phyloP scores from a whole-genome alignment of 306 rosid species.

The Lathyrus tuberosus region DNA sequence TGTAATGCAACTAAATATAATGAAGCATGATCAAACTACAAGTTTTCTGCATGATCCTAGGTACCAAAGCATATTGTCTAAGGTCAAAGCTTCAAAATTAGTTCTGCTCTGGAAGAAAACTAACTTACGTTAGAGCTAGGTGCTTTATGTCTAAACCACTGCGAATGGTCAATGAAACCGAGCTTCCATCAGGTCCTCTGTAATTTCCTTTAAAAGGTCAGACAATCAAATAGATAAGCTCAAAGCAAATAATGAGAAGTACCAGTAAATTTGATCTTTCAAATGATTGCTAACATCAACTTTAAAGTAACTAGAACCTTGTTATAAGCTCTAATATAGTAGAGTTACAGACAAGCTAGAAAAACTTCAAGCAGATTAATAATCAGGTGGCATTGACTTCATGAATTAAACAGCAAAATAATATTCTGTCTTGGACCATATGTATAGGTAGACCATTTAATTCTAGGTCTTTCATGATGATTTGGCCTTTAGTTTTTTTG shows the following conservation, averaged over 20 bases:
- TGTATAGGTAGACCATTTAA: neutral
- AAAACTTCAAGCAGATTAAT: constrained; percentile 24
- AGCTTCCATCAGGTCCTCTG: constrained; percentile 95
- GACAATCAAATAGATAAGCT: constrained; percentile 39
- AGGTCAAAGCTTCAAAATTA: constrained; percentile 21
- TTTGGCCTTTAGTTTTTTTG: neutral
- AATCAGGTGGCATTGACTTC: neutral
- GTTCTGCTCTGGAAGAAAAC: constrained; percentile 13
- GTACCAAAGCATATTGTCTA: constrained; percentile 15
- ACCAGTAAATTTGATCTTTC: constrained; percentile 14
- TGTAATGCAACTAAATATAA: neutral
- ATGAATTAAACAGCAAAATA: neutral
- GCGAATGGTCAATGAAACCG: constrained; percentile 73
- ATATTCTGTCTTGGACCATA: neutral
- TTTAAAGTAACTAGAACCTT: constrained; percentile 34
- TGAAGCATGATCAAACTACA: constrained; percentile 20
- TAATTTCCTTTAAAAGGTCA: constrained; percentile 43
- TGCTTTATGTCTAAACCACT: constrained; percentile 78
- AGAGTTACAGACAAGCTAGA: constrained; percentile 11
- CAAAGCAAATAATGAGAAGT: constrained; percentile 18
- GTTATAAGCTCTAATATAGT: neutral
- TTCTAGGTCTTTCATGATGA: neutral
- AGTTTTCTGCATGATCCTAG: constrained; percentile 14
- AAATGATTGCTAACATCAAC: constrained; percentile 26
- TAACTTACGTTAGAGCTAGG: constrained; percentile 65